Base-by-base conservation (phyloP, 2,329 filamentous ascomycete genomes). In the Didymella pinodella region DNA sequence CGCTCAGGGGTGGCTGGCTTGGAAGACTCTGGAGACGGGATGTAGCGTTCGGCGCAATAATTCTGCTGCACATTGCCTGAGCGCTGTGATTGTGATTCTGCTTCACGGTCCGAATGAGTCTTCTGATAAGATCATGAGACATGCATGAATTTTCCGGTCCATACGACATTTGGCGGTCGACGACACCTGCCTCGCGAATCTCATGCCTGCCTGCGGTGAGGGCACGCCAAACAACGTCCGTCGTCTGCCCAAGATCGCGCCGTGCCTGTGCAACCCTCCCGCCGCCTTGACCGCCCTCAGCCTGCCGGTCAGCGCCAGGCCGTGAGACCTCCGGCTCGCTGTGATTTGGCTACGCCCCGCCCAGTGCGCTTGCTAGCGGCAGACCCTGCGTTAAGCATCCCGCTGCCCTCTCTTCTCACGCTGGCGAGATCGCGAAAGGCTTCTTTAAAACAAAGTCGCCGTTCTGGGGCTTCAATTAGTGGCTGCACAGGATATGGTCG, bases 361-460 rank as follows among this genome's bases (percentile, higher is more conserved):
- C 14, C 18, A 40, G 36, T 50, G 38, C 45, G 38, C 45, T 49
- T n/a, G 14, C 49, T 59, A 49, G 32, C 32, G 56, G 20, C 40
- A 51, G 56, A 59, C 56, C 56, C 56, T 59, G 56, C 56, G 50
- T 59, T 40, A 29, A 47, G 43, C 40, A 46, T 38, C 48, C 20
- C 32, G 38, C 34, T 22, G 32, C 46, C 28, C 40, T 47, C 46
- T 54, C 56, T 53, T 53, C 44, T 25, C 49, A 48, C 50, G 22
- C 22, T 22, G 56, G 40, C 56, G 46, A 50, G 45, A 46, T 50
- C 50, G 46, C 46, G 25, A 43, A 54, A 47, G 46, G 47, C 56
- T 32, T 47, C 46, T 26, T 34, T 47, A 22, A 36, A 41, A 50
- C 32, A 29, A 43, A 46, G 8, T 49, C 40, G 45, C 40, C 22